These are phyloP conservation scores for Pseudopithomyces chartarum DNA, from an alignment of 2,329 filamentous ascomycete genomes.

Conservation along the genomic window DNA sequence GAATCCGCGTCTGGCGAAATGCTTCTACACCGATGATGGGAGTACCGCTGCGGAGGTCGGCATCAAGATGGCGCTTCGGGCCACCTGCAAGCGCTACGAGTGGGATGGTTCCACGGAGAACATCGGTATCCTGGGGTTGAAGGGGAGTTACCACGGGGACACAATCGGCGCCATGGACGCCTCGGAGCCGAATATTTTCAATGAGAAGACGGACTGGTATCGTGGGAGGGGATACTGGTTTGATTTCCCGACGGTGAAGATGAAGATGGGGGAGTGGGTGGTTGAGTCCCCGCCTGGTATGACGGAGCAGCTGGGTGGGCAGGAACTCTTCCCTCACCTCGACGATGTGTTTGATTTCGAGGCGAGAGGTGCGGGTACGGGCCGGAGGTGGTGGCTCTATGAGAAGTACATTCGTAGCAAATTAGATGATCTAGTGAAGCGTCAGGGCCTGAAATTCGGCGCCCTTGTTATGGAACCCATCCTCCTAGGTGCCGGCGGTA, in stretches of 20 bases:
- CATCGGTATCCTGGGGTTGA: constrained; percentile 73
- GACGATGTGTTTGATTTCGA: constrained; percentile 42
- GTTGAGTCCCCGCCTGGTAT: constrained; percentile 62
- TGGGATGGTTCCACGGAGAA: constrained; percentile 63
- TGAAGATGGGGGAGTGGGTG: constrained; percentile 69
- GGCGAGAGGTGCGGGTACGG: constrained; percentile 47
- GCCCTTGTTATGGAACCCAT: constrained; percentile 81
- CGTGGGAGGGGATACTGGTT: constrained; percentile 79
- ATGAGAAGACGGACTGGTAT: constrained; percentile 88
- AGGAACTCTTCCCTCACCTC: constrained; percentile 39
- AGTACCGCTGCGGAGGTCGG: constrained; percentile 85
- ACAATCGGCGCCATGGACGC: constrained; percentile 90
- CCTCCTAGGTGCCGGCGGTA: constrained; percentile 80
- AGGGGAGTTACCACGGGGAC: constrained; percentile 84
- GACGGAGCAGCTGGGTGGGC: constrained; percentile 51
- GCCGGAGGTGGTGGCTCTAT: constrained; percentile 50
- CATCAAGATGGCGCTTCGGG: constrained; percentile 81
- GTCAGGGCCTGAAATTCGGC: constrained; percentile 70
- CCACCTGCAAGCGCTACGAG: constrained; percentile 67
- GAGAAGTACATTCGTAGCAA: constrained; percentile 62
- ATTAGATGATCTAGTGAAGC: constrained; percentile 58
- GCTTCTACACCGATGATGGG: constrained; percentile 85
- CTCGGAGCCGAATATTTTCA: constrained; percentile 76
- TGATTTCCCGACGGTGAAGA: constrained; percentile 74
- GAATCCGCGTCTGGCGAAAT: constrained; percentile 70